phyloP scores from a whole-genome alignment of 1,284 basidiomycete species.

The Megacollybia platyphylla region DNA sequence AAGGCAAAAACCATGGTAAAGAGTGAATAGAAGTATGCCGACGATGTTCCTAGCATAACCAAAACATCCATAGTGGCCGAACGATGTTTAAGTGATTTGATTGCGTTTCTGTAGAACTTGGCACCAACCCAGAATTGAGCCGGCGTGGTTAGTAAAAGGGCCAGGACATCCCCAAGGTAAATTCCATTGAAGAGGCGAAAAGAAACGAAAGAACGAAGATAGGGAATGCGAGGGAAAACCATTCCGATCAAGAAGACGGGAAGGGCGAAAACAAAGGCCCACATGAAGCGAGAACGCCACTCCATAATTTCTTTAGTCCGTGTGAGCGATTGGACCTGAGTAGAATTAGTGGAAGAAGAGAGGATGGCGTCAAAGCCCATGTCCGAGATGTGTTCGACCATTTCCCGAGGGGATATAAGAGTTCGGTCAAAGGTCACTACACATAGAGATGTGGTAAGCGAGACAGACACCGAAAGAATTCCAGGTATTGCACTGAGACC shows the following conservation, averaged over 20 bases:
- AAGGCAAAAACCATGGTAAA: slow-evolving; percentile 58
- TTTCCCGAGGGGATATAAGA: slow-evolving; percentile 67
- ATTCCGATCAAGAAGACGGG: slow-evolving; percentile 92
- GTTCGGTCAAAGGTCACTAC: slow-evolving; percentile 69
- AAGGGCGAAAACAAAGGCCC: slow-evolving; percentile 70
- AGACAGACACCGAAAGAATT: slow-evolving; percentile 60
- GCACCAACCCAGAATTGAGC: slow-evolving; percentile 88
- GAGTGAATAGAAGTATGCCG: slow-evolving; percentile 87
- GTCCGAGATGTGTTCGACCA: slow-evolving; percentile 81
- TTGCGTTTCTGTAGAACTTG: slow-evolving; percentile 84
- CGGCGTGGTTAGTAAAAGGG: slow-evolving; percentile 78
- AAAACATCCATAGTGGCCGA: slow-evolving; percentile 96
- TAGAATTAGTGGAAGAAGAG: slow-evolving; percentile 71
- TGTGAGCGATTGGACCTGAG: slow-evolving; percentile 84
- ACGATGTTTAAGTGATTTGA: slow-evolving; percentile 82
- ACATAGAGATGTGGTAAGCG: slow-evolving; percentile 62
- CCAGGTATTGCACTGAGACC: slow-evolving; percentile 66
- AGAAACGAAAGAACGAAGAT: slow-evolving; percentile 35
- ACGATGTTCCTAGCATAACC: slow-evolving; percentile 88
- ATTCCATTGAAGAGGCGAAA: slow-evolving; percentile 48
- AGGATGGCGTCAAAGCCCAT: slow-evolving; percentile 87
- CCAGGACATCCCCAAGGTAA: slow-evolving; percentile 78
- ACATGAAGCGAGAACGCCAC: slow-evolving; percentile 78
- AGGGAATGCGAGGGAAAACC: slow-evolving; percentile 69
- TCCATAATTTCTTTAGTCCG: slow-evolving; percentile 86